phyloP scores from a whole-genome alignment of 176 grass and related monocot genomes.

The Rhynchospora tenuis region DNA sequence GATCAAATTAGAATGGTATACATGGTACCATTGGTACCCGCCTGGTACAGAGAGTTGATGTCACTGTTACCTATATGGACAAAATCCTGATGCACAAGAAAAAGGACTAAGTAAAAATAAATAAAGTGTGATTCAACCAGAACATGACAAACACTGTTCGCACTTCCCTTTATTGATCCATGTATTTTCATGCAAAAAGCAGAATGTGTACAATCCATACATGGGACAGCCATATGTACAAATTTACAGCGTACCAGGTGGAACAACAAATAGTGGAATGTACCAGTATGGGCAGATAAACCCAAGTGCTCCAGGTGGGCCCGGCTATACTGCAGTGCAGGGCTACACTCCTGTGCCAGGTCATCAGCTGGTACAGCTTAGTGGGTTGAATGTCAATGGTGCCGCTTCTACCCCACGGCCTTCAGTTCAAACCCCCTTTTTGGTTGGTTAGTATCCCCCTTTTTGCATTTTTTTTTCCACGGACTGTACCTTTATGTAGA shows the following conservation, averaged over 20 bases:
- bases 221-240: conserved; percentile 68
- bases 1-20: no score
- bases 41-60: not conserved
- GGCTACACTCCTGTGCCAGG: conserved; percentile 56
- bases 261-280: conserved; percentile 47
- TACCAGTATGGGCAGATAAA: conserved; percentile 62
- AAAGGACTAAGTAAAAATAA: not conserved
- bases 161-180: not conserved
- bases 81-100: not conserved
- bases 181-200: conserved; percentile 24
- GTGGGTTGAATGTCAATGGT: conserved; percentile 55
- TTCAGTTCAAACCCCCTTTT: conserved; percentile 69
- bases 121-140: not conserved
- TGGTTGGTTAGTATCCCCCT: conserved; percentile 47
- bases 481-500: not conserved
- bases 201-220: conserved; percentile 77
- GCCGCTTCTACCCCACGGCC: conserved; percentile 39
- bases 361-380: conserved; percentile 64
- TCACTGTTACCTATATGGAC: not conserved
- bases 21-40: not conserved
- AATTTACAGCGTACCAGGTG: conserved; percentile 55
- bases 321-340: conserved; percentile 45
- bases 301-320: conserved; percentile 46
- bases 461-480: not conserved
- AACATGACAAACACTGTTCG: not conserved